Base-by-base conservation (phyloP, 345 rosid genomes). In the Moricandia moricandioides region DNA sequence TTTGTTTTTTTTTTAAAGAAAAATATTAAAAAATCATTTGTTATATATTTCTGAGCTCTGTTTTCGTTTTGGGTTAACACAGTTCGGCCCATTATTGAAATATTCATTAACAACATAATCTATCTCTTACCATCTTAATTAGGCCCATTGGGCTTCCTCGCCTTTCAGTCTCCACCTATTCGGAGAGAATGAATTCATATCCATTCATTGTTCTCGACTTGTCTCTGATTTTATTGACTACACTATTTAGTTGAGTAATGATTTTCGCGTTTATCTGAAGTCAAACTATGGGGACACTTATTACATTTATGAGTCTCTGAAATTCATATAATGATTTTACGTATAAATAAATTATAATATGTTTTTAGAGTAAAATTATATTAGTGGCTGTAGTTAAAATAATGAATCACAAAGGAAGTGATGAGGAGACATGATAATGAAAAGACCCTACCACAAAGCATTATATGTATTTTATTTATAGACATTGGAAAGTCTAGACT, bases 401-500 rank as follows among this genome's bases (percentile, higher is more conserved):
- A 71, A 71, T 8, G 29, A 27, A 71, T 58, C 33, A 58, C 1
- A 49, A 58, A 58, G 51, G 29, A 65, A 65, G 56, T 27, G 21
- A n/a, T 8, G 55, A 16, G 55, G 81, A 77, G 72, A 77, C 68
- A 71, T 65, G 77, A 77, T 77, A 65, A 71, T 59, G 72, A 65
- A 71, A 65, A 65, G 81, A 77, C 77, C 72, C 77, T 58, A 77
- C 72, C 76, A 77, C 17, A 71, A 45, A 77, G 63, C 68, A 65
- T 65, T 71, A 58, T 71, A 58, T 49, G 17, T 49, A 8, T 14
- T 8, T 21, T 70, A 56, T 45, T 34, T 77, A 0, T 65, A 16
- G 77, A 69, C 72, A 77, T 71, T 77, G 81, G 77, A 77, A 77
- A 65, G 71, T 77, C 81, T 77, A 77, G 35, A 54, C 72, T 77